Evolutionary conservation across 208 protist species (phyloP).

Genomic region (Acanthamoeba polyphaga): DNA sequence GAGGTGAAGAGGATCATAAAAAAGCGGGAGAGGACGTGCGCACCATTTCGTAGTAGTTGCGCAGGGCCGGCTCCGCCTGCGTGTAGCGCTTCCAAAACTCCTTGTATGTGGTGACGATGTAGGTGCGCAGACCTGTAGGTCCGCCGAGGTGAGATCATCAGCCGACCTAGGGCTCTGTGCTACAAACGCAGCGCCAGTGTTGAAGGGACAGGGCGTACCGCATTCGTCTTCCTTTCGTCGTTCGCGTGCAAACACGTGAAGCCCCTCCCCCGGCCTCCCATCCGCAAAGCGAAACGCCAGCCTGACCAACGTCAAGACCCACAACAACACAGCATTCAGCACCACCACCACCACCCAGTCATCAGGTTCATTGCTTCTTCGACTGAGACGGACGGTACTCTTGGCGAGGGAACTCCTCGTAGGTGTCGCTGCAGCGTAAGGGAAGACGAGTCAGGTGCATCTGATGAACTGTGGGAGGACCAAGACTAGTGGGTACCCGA

Average conservation of each 20-base stretch:
- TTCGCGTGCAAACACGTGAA: neutral
- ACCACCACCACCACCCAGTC: neutral
- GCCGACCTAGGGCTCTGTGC: neutral
- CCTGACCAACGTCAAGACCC: neutral
- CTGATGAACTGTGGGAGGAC: neutral
- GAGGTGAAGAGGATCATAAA: neutral
- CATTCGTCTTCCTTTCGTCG: slow-evolving; percentile 11
- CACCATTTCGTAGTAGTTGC: slow-evolving; percentile 43
- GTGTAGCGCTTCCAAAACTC: slow-evolving; percentile 47
- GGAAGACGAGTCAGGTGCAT: neutral
- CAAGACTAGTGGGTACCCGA: neutral
- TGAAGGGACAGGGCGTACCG: neutral
- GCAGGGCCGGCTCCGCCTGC: neutral
- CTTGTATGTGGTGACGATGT: slow-evolving; percentile 32
- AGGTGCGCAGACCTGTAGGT: neutral
- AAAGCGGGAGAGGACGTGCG: neutral
- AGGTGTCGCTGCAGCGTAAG: neutral
- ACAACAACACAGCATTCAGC: neutral
- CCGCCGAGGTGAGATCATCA: neutral
- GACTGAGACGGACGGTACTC: neutral
- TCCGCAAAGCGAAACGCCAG: neutral
- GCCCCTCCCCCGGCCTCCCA: neutral
- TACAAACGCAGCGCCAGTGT: neutral
- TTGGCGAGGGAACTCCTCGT: slow-evolving; percentile 8
- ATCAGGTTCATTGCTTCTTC: too few relatives aligned